A percentile compares a stretch with the other conserved stretches of the same genome.
phyloP scores from a whole-genome alignment of 2,329 filamentous ascomycete genomes.

The Alternaria incomplexa region DNA sequence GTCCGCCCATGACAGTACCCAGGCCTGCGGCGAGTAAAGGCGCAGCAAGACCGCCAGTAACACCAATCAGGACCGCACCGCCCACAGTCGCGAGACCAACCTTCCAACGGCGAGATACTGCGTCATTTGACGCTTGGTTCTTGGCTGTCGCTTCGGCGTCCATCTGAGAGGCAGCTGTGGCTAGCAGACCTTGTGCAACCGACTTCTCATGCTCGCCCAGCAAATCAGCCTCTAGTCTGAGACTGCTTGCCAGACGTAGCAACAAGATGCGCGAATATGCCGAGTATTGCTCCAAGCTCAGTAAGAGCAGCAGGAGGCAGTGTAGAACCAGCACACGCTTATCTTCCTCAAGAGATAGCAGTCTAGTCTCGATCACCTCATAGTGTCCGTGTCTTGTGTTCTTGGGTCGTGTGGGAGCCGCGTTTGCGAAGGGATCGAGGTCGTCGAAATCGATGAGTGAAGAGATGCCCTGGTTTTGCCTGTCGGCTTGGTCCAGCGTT shows the following conservation, averaged over 20 bases:
- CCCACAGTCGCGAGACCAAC: slow-evolving; percentile 87
- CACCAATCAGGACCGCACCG: slow-evolving; percentile 80
- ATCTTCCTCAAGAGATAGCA: slow-evolving; percentile 43
- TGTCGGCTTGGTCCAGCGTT: slow-evolving; percentile 22
- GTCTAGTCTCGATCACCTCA: slow-evolving; percentile 46
- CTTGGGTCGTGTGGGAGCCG: neutral
- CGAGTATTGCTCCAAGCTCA: slow-evolving; percentile 78
- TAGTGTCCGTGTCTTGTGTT: slow-evolving; percentile 26
- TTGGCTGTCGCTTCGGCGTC: slow-evolving; percentile 76
- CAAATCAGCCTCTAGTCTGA: slow-evolving; percentile 68
- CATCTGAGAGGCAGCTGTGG: slow-evolving; percentile 70
- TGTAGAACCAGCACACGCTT: slow-evolving; percentile 73
- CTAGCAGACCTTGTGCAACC: slow-evolving; percentile 73
- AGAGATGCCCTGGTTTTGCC: slow-evolving; percentile 28
- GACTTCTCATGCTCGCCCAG: slow-evolving; percentile 75
- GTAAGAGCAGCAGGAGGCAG: slow-evolving; percentile 70
- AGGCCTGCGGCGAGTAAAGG: slow-evolving; percentile 78
- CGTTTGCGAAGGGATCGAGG: slow-evolving; percentile 26
- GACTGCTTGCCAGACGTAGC: slow-evolving; percentile 70
- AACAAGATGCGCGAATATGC: slow-evolving; percentile 75
- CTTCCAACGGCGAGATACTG: slow-evolving; percentile 70
- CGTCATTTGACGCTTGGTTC: slow-evolving; percentile 71
- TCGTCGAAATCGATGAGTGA: slow-evolving; percentile 36
- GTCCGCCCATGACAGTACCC: slow-evolving; percentile 76
- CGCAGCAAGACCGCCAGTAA: slow-evolving; percentile 77